Base-by-base conservation (phyloP, 148 eudicot genomes). In the Chenopodium album region DNA sequence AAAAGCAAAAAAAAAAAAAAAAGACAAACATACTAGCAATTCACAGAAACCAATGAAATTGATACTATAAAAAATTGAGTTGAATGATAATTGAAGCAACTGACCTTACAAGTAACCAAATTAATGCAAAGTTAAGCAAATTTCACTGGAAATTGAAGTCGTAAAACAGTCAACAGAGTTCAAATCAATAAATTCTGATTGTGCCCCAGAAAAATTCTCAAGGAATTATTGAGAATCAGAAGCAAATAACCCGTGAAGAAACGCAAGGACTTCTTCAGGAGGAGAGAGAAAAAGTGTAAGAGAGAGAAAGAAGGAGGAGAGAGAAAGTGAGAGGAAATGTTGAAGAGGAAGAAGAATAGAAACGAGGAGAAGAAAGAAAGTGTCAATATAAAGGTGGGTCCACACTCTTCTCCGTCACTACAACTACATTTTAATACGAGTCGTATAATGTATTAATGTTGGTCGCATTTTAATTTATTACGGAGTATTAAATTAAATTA, bases 361-460 rank as follows among this genome's bases (percentile, higher is more conserved):
- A 66, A 19, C 20, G 64, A 23, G 22, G 46, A 60, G 76, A 83
- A 68, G 84, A 82, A 77, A 52, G 77, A 82, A 77, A 52, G 77
- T 13, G 76, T 82, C 80, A 54, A 76, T 76, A 70, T 56, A 68
- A 17, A 41, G 44, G 71, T 76, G 70, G 84, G 84, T 52, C 84
- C 84, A 11, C 32, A 71, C 76, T 8, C 76, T 41, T 19, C 63
- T 22, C 1, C 6, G 67, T 76, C 65, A 52, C 66, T 13, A 71
- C 10, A n/a, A 72, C 56, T 54, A 37, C 0, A 37, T 37, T 37
- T 37, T 5, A 37, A 37, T 37, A 37, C 44, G 7, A 5, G 5
- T 26, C 26, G 26, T 26, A 26, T 26, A 26, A 26, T 26, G 0
- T 37, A 37, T 37, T 37, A 37, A 37, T 37, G 44, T 37, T 37